phyloP scores from a whole-genome alignment of 805 yeast species.

The Schizosaccharomyces osmophilus region DNA sequence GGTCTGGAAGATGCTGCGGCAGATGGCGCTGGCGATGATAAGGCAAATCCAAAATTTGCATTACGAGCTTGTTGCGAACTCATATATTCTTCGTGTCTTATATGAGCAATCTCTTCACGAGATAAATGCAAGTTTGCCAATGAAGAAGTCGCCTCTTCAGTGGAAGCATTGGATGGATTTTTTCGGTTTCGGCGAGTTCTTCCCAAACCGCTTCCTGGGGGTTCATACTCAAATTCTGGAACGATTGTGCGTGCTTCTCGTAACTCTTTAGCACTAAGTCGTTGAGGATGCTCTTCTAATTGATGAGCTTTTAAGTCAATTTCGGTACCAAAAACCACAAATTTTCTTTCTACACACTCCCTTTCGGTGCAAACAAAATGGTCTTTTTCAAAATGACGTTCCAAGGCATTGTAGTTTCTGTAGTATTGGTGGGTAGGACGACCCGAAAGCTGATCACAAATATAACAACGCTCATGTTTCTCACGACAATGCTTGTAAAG shows the following conservation, averaged over 20 bases:
- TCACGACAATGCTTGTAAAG: conserved; percentile 58
- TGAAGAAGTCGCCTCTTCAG: background rate
- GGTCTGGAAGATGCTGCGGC: background rate
- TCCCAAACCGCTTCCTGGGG: background rate
- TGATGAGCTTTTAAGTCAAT: conserved; percentile 72
- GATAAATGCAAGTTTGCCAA: background rate
- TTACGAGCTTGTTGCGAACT: background rate
- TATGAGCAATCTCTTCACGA: conserved; percentile 1
- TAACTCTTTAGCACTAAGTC: conserved; percentile 17
- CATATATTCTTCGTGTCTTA: background rate
- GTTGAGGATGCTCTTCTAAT: conserved; percentile 51
- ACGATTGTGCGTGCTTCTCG: conserved; percentile 6
- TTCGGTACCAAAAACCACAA: conserved; percentile 75
- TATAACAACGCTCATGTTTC: conserved; percentile 66
- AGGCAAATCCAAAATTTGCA: background rate
- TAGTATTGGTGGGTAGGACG: conserved; percentile 43
- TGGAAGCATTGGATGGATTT: background rate
- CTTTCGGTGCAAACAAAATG: conserved; percentile 64
- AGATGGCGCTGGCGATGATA: background rate
- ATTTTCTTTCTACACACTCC: conserved; percentile 62
- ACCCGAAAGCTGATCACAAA: conserved; percentile 49
- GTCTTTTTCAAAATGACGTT: conserved; percentile 42
- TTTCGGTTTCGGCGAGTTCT: conserved; percentile 1
- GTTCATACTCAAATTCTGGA: conserved; percentile 5
- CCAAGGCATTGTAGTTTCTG: conserved; percentile 48